Evolutionary conservation across 2,329 filamentous ascomycete genomes (phyloP).

Genomic region (Rhynchosporium secalis): DNA sequence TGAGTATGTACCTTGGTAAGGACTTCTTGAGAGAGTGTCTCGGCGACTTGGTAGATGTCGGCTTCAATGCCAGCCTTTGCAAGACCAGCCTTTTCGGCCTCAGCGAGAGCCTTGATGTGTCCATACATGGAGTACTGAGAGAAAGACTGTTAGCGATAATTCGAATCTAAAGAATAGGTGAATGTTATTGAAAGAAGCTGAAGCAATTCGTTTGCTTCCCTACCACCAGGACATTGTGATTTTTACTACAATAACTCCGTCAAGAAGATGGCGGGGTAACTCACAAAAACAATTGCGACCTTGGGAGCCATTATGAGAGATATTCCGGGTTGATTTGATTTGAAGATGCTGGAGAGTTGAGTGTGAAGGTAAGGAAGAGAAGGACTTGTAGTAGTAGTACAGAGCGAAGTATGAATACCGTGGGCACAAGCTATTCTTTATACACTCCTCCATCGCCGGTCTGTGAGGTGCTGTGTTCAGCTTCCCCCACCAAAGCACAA

Average conservation of each 20-base stretch:
- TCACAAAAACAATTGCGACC: slow-evolving; percentile 85
- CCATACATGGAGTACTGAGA: slow-evolving; percentile 88
- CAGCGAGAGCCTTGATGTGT: slow-evolving; percentile 80
- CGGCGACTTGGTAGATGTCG: slow-evolving; percentile 72
- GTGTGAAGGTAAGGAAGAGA: not conserved
- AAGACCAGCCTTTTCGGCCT: slow-evolving; percentile 89
- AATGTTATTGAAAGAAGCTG: not conserved
- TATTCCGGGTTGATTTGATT: slow-evolving; percentile 4
- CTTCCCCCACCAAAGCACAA: not conserved
- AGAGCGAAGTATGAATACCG: not conserved
- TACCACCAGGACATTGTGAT: not conserved
- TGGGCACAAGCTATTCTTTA: slow-evolving; percentile 1
- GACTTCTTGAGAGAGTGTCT: slow-evolving; percentile 84
- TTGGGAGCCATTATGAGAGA: slow-evolving; percentile 72
- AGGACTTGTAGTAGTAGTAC: not conserved
- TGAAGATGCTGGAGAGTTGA: slow-evolving; percentile 9
- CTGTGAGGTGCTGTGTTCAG: not conserved
- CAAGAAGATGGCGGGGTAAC: slow-evolving; percentile 43
- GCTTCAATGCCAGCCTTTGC: slow-evolving; percentile 79
- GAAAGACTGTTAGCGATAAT: not conserved
- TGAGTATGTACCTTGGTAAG: slow-evolving; percentile 57
- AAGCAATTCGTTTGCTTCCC: not conserved
- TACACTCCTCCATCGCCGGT: not conserved
- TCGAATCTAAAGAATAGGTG: not conserved
- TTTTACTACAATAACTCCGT: not conserved